Evolutionary conservation across 805 yeast genomes (phyloP).

Genomic region (Kuraishia ogatae): DNA sequence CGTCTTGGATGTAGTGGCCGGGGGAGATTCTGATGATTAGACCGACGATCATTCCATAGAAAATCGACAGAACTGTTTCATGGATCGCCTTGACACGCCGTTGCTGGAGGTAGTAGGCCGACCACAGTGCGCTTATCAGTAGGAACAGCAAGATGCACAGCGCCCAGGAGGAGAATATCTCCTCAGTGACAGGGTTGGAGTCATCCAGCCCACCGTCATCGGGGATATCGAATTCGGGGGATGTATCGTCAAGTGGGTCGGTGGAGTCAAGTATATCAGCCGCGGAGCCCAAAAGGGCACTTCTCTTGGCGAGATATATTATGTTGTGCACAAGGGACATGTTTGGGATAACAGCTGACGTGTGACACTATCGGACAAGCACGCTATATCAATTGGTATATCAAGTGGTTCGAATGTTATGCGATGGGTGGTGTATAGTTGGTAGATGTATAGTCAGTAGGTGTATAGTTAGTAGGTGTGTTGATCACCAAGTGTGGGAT

Average conservation of each 20-base stretch:
- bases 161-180: constrained; percentile 97
- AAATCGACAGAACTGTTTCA: constrained; percentile 92
- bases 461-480: too few relatives aligned
- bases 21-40: constrained; percentile 84
- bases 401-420: too few relatives aligned
- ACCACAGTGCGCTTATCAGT: constrained; percentile 86
- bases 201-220: constrained; percentile 45
- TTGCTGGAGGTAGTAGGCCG: constrained; percentile 87
- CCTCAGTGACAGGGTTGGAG: constrained; percentile 84
- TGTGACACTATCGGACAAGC: too few relatives aligned
- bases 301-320: neutral
- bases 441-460: too few relatives aligned
- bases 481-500: too few relatives aligned
- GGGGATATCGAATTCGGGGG: constrained; percentile 31
- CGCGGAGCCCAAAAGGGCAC: neutral
- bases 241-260: constrained; percentile 27
- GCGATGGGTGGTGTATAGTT: too few relatives aligned
- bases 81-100: constrained; percentile 91
- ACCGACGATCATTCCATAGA: constrained; percentile 96
- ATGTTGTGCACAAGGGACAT: neutral
- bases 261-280: constrained; percentile 4
- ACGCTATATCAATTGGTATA: too few relatives aligned
- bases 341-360: neutral
- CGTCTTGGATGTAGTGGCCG: constrained; percentile 95
- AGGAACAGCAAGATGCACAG: constrained; percentile 75